Conservation (phyloP, 108 stramenopile species). For the Cyclotella atomus region DNA sequence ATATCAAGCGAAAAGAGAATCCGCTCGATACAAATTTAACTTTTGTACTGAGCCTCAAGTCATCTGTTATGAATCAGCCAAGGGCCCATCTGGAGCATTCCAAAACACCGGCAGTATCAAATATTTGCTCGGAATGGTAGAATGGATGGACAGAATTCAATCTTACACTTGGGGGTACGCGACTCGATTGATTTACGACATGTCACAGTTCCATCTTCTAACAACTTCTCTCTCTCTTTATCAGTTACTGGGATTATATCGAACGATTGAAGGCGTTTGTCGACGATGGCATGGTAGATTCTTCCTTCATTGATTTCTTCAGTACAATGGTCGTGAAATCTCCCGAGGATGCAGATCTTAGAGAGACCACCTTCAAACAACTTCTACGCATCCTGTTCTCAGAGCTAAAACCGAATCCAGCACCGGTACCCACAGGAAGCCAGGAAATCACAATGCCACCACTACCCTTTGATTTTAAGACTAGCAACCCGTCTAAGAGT, state of each 20-base stretch:
- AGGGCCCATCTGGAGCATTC: not conserved
- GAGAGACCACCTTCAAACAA: slow-evolving; percentile 37
- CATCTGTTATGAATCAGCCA: slow-evolving; percentile 28
- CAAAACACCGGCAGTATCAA: slow-evolving; percentile 15
- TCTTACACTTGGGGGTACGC: slow-evolving; percentile 27
- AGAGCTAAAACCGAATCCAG: slow-evolving; percentile 1
- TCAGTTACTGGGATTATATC: slow-evolving; percentile 34
- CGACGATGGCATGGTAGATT: slow-evolving; percentile 40
- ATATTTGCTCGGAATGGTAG: slow-evolving; percentile 34
- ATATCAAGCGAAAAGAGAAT: slow-evolving; percentile 22
- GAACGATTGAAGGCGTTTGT: slow-evolving; percentile 36
- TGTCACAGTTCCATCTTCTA: not conserved
- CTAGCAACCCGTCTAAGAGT: not conserved
- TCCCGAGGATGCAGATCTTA: slow-evolving; percentile 32
- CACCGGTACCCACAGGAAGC: not conserved
- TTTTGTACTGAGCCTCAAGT: slow-evolving; percentile 37
- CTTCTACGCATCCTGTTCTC: slow-evolving; percentile 33
- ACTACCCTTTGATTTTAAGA: not conserved
- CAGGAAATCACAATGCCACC: not conserved
- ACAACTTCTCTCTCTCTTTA: not conserved
- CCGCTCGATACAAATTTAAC: slow-evolving; percentile 34
- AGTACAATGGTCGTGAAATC: slow-evolving; percentile 35
- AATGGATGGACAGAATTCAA: slow-evolving; percentile 44
- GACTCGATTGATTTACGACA: not conserved
- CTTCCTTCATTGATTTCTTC: slow-evolving; percentile 34